phyloP scores from a whole-genome alignment of 164 flowering plant species.

The Nymphaea colorata region DNA sequence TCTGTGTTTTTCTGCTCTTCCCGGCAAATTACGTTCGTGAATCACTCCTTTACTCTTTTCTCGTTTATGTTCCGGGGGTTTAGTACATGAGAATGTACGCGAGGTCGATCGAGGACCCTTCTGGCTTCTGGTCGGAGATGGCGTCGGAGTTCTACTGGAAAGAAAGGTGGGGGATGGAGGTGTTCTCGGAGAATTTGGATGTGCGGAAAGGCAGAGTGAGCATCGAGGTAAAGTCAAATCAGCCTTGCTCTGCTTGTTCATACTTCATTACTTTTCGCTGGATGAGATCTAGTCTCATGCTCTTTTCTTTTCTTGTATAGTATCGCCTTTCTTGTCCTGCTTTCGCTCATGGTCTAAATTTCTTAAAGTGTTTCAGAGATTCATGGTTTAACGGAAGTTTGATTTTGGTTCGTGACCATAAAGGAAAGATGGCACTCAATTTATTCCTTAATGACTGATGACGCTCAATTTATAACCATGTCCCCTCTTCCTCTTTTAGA shows the following conservation, averaged over 20 bases:
- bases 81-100: slow-evolving; percentile 85
- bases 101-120: slow-evolving; percentile 77
- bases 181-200: slow-evolving; percentile 65
- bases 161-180: slow-evolving; percentile 52
- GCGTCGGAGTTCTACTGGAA: slow-evolving; percentile 84
- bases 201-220: slow-evolving; percentile 53
- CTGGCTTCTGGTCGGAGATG: slow-evolving; percentile 86
- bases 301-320: neutral
- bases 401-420: no score
- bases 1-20: neutral
- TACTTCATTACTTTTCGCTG: neutral
- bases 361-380: neutral
- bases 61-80: neutral
- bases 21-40: neutral
- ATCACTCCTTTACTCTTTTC: neutral
- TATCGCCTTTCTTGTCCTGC: no score
- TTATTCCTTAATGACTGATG: no score
- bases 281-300: no score
- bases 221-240: slow-evolving; percentile 43
- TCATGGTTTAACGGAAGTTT: neutral
- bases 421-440: no score
- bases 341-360: no score
- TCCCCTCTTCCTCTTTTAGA: no score
- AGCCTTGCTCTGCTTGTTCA: neutral
- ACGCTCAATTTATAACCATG: no score